A percentile compares a stretch with the other conserved stretches of the same genome.
These are phyloP conservation scores for Venturia pyrina DNA, from an alignment of 2,329 filamentous ascomycete genomes.

Conservation along the genomic window DNA sequence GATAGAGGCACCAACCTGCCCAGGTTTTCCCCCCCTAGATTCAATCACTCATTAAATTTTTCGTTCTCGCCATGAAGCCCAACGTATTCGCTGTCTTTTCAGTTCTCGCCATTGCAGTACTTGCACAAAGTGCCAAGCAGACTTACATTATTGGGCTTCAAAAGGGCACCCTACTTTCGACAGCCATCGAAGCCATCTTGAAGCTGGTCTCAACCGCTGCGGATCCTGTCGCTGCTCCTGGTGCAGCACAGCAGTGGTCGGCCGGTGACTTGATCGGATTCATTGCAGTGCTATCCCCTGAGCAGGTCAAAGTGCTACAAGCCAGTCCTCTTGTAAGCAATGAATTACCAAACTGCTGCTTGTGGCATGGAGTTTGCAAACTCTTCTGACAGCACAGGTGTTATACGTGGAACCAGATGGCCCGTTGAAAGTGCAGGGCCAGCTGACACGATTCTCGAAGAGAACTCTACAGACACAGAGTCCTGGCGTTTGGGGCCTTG, in stretches of 20 bases:
- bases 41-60: not conserved
- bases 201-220: not conserved
- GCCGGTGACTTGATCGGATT: conserved; percentile 29
- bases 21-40: too few species aligned
- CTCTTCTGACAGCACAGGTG: not conserved
- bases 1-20: not conserved
- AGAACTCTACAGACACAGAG: conserved; percentile 22
- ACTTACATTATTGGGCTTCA: not conserved
- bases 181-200: not conserved
- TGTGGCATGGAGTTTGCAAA: not conserved
- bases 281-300: conserved; percentile 24
- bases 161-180: not conserved
- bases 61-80: not conserved
- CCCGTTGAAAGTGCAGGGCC: not conserved
- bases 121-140: not conserved
- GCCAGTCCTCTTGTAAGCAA: conserved; percentile 21
- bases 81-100: not conserved
- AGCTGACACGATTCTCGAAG: conserved; percentile 1
- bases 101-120: not conserved
- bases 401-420: conserved; percentile 9
- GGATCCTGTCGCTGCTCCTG: not conserved
- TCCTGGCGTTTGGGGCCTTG: conserved; percentile 32
- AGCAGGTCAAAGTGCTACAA: conserved; percentile 22
- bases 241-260: not conserved
- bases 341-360: not conserved